phyloP scores from a whole-genome alignment of 495 filamentous ascomycete genomes.

The Cercophora newfieldiana region DNA sequence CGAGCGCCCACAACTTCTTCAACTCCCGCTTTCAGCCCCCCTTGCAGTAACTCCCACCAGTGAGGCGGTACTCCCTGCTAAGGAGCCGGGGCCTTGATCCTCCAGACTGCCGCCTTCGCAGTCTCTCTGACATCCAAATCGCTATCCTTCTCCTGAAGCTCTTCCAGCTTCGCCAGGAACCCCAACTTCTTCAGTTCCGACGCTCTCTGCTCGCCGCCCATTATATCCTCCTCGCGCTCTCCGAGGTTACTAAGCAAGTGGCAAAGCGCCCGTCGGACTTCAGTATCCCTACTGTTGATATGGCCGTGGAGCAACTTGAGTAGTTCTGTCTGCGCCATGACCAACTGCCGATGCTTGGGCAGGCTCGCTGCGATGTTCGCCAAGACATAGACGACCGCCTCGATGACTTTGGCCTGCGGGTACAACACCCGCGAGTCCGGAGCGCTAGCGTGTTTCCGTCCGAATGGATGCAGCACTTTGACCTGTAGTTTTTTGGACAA shows the following conservation, averaged over 20 bases:
- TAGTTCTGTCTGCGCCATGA: slow-evolving; percentile 57
- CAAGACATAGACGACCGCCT: slow-evolving; percentile 71
- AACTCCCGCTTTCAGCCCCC: no score
- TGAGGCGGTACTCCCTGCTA: neutral
- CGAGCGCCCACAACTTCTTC: no score
- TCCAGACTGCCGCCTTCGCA: slow-evolving; percentile 64
- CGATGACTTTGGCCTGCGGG: slow-evolving; percentile 71
- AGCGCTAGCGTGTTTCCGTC: slow-evolving; percentile 27
- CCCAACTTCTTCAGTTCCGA: slow-evolving; percentile 68
- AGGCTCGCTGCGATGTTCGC: slow-evolving; percentile 81
- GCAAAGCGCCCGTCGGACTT: slow-evolving; percentile 71
- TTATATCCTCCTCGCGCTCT: slow-evolving; percentile 70
- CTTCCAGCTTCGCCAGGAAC: slow-evolving; percentile 63
- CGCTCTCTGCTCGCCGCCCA: slow-evolving; percentile 63
- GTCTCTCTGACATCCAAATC: slow-evolving; percentile 82
- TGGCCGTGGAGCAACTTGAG: slow-evolving; percentile 68
- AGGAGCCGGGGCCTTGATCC: neutral
- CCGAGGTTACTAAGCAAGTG: slow-evolving; percentile 83
- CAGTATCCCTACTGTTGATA: slow-evolving; percentile 66
- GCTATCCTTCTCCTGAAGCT: slow-evolving; percentile 63
- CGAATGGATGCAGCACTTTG: slow-evolving; percentile 50
- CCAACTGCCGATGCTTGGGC: slow-evolving; percentile 68
- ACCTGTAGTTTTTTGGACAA: slow-evolving; percentile 69
- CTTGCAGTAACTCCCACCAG: no score
- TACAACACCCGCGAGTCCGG: slow-evolving; percentile 46